Base-by-base conservation (phyloP, 176 grass and related monocot genomes). In the Zoysia pacifica region DNA sequence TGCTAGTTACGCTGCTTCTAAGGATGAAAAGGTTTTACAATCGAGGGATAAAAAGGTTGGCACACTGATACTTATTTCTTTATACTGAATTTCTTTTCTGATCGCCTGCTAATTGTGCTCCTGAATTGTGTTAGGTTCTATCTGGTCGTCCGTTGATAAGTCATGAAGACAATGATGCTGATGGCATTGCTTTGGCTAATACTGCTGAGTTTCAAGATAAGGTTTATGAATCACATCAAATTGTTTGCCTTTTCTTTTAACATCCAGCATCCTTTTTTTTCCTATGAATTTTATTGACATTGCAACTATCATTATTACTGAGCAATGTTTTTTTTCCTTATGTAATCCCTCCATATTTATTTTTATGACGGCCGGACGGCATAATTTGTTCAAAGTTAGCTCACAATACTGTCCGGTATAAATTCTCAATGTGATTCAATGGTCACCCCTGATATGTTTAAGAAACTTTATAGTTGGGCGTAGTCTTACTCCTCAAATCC, bases 181-280 rank as follows among this genome's bases (percentile, higher is more conserved):
- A 80, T 83, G 91, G 91, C 51, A 65, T 51, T 81, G 41, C 48
- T 74, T 59, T 76, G 13, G 75, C 87, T 49, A 93, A 93, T 81
- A 74, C 91, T 87, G 83, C 68, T 89, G 81, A 86, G 78, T 97
- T 97, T 74, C 91, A 90, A 73, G 92, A 97, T 64, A 90, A 97
- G 92, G 95, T 97, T 74, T 80, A 67, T 40, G 45, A 63, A 72
- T 68, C 15, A 65, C 19, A 16, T 55, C 20, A 15, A 56, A 69
- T 11, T 9, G 13, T 41, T 41, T 43, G 36, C 12, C 44, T 69
- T 69, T 75, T 19, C 11, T 7, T 36, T 53, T 42, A 38, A 63
- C 18, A 70, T 28, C 2, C 28, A 48, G 50, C 59, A 75, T 69
- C 28, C 45, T 18, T 42, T 64, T 73, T 62, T 53, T 3, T 5